Evolutionary conservation across 495 filamentous ascomycete genomes (phyloP), one percentile per base, ranked within the genome.

Genomic region (Xylaria palmicola): DNA sequence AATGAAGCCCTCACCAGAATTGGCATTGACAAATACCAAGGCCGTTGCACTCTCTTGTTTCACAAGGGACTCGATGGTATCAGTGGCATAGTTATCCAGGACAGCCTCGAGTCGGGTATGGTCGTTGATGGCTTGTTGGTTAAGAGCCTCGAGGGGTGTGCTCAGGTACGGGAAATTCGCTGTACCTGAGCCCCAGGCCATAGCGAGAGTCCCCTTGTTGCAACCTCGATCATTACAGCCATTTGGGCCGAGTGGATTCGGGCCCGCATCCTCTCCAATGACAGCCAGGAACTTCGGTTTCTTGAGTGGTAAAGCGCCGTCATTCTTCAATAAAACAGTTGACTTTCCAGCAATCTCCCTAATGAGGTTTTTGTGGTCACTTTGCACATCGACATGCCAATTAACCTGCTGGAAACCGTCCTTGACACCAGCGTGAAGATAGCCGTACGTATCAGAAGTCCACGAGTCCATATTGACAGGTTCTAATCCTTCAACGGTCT

Each of bases 131-230:
- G 91, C 86, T 63, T 90, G 86, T 30, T 83, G 85, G 70, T 90
- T 88, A 47, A 97, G 90, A 2, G 93, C 94, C 26, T 88, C 85
- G 47, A 96, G 85, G 0, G 94, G 94, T 3, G 92, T 92, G 62
- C 95, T 78, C 3, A 98, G 82, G 74, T 97, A 98, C 0, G 94
- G 93, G 80, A 92, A 97, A 65, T 94, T 88, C 34, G 90, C 83
- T 20, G 89, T 90, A 53, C 94, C 94, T 60, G 88, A 92, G 34
- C 93, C 94, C 94, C 93, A 98, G 48, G 86, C 93, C 88, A 96
- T 93, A 29, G 89, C 94, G 29, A 97, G 81, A 6, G 93, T 97
- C 40, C 93, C 93, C 41, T 86, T 84, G 69, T 91, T 80, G 62
- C 94, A 97, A n/a, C 89, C 86, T 39, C 89, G 86, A 74, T 98